Conservation (phyloP, 495 filamentous ascomycete genomes). For the Lasiosphaeria hispida region DNA sequence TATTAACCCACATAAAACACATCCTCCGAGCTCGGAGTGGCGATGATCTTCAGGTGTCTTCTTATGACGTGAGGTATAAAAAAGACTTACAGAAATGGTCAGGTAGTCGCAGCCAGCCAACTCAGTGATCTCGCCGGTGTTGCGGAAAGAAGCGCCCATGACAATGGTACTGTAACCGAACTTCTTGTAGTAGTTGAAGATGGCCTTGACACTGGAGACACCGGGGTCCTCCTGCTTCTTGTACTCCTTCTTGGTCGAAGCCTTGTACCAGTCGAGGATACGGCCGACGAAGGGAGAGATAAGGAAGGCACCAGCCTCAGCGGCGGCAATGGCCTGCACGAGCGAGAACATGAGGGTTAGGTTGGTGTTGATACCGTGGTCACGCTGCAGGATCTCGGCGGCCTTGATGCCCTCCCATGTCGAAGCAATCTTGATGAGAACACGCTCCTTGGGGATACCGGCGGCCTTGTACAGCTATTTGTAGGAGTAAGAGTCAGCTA, state of each 20-base stretch:
- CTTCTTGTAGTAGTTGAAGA: constrained; percentile 99
- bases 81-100: constrained; percentile 79
- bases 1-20: not conserved
- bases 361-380: constrained; percentile 97
- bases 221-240: constrained; percentile 85
- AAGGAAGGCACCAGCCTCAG: constrained; percentile 95
- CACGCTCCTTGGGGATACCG: constrained; percentile 88
- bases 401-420: constrained; percentile 98
- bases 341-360: constrained; percentile 98
- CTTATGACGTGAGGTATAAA: not conserved
- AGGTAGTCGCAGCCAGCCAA: constrained; percentile 97
- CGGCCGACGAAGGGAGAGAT: constrained; percentile 99
- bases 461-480: constrained; percentile 83
- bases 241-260: constrained; percentile 89
- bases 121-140: constrained; percentile 93
- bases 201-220: constrained; percentile 89
- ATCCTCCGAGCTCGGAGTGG: not conserved
- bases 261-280: constrained; percentile 99
- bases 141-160: constrained; percentile 99
- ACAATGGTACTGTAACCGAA: constrained; percentile 97
- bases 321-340: constrained; percentile 91
- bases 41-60: not conserved
- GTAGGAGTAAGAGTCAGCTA: not conserved
- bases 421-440: constrained; percentile 88
- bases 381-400: constrained; percentile 85